Conservation (phyloP, 2,329 filamentous ascomycete species). For the Pseudogymnoascus sp. region DNA sequence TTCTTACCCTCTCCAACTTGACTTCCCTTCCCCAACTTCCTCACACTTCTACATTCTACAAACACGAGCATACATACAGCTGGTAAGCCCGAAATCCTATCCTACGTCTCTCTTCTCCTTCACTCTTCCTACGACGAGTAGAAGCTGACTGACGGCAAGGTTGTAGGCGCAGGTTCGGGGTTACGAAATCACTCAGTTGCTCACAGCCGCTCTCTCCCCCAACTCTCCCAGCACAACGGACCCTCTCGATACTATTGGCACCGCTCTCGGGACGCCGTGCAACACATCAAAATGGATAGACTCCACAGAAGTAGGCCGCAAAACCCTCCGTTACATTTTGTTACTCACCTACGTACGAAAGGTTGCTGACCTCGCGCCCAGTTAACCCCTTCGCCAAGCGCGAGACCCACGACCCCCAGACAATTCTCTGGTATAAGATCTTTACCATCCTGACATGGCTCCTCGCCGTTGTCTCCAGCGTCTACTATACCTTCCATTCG, state of each 20-base stretch:
- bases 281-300: slow-evolving; percentile 8
- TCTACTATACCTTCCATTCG: slow-evolving; percentile 63
- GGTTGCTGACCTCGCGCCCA: slow-evolving; percentile 27
- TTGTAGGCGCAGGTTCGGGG: not conserved
- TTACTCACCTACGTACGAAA: not conserved
- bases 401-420: slow-evolving; percentile 52
- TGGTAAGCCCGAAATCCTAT: not conserved
- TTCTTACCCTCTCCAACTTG: not conserved
- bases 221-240: not conserved
- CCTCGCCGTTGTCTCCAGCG: slow-evolving; percentile 58
- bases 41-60: not conserved
- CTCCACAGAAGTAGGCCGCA: slow-evolving; percentile 8
- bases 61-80: not conserved
- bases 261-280: not conserved
- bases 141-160: not conserved
- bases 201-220: not conserved
- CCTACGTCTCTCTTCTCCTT: not conserved
- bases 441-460: slow-evolving; percentile 67
- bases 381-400: slow-evolving; percentile 70
- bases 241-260: not conserved
- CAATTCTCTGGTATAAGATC: slow-evolving; percentile 66
- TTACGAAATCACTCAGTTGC: not conserved
- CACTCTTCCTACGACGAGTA: not conserved
- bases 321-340: not conserved
- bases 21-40: not conserved